Evolutionary conservation across 345 rosid species (phyloP), one percentile per base, ranked within the genome.

Genomic region (Trapa incisa): DNA sequence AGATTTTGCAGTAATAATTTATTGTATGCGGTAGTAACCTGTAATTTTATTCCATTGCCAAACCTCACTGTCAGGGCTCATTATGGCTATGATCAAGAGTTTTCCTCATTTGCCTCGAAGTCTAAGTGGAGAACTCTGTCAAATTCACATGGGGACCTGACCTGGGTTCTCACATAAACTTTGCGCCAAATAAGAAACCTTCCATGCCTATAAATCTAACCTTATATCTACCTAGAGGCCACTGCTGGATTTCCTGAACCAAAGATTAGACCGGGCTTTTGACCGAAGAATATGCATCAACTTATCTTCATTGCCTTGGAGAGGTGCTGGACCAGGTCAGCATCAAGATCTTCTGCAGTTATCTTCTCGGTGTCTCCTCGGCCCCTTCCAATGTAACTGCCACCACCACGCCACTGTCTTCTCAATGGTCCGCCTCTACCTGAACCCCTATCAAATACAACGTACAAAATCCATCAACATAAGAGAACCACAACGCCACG

Each of bases 311-410:
- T 84, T 61, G 86, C 85, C 74, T 75, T 79, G 47, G 71, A 65
- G 70, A 76, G 88, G 72, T 87, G 87, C 67, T 76, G 84, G 67
- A 86, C 88, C 82, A 84, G 63, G 54, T 81, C 85, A 58, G 86
- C 84, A 77, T 86, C 86, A 66, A 87, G 93, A 72, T 79, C 82
- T 45, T 83, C 87, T 6, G 81, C 80, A 39, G 96, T 77, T 9
- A 70, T 32, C 15, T 70, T 65, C 16, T 77, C 68, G 63, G 77
- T 75, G 39, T 74, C 78, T 60, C 71, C 83, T 32, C 61, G 71
- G 15, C 81, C 77, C 64, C 73, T 81, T 29, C 77, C 80, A 22
- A 80, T 70, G 33, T 83, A 60, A 58, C 75, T 72, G 66, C 85
- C 72, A 53, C 65, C 65, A 47, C 86, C 76, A 58, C 79, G 73